phyloP scores from a whole-genome alignment of 73 alveolate species.

The Paramecium sonneborni region DNA sequence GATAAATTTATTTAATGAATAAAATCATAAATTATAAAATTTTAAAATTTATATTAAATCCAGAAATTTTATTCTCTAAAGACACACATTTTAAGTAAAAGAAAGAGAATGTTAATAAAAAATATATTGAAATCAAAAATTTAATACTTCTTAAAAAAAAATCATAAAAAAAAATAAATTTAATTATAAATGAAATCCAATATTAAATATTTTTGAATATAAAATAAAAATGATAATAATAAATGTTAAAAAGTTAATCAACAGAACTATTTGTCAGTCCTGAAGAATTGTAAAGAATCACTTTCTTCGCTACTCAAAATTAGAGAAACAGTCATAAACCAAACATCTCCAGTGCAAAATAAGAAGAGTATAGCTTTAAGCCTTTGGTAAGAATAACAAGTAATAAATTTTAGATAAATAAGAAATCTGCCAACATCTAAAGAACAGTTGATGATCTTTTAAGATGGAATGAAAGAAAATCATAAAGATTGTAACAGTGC shows the following conservation, averaged over 20 bases:
- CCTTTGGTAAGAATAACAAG: not conserved
- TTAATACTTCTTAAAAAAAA: too few relatives aligned
- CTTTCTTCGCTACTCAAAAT: constrained; percentile 25
- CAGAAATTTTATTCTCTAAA: not conserved
- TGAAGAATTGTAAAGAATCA: constrained; percentile 35
- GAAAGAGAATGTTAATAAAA: not conserved
- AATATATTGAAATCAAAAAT: too few relatives aligned
- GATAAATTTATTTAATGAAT: too few relatives aligned
- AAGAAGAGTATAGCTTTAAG: constrained; percentile 17
- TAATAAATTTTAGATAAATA: not conserved
- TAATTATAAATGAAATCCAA: not conserved
- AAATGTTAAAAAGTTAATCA: constrained; percentile 40
- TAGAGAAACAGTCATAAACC: constrained; percentile 17
- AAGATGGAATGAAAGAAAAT: constrained; percentile 53
- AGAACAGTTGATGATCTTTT: constrained; percentile 49
- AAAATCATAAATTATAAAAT: not conserved
- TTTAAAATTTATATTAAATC: not conserved
- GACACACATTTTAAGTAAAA: too few relatives aligned
- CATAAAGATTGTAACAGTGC: not conserved
- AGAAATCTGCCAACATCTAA: constrained; percentile 8
- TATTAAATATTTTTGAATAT: not conserved
- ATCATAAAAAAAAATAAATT: too few relatives aligned
- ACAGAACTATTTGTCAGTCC: constrained; percentile 14
- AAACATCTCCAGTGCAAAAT: not conserved
- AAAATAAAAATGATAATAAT: constrained; percentile 18